Conservation (phyloP, 139 green algal genomes). For the Desmodesmus armatus region DNA sequence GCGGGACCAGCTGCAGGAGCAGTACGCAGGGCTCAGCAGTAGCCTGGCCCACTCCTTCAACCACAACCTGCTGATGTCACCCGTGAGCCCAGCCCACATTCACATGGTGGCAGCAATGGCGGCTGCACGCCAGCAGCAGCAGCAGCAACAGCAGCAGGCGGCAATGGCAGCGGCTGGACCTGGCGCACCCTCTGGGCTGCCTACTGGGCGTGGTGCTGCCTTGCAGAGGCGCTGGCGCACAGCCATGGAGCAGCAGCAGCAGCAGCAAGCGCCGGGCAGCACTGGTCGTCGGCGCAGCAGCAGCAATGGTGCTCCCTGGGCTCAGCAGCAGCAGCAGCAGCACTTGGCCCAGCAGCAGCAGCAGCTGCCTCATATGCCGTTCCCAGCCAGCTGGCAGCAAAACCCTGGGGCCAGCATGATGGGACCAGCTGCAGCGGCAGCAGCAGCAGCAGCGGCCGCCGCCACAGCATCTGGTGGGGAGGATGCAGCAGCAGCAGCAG, state of each 20-base stretch:
- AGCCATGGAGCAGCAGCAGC: conserved; percentile 39
- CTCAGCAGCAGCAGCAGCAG: background rate
- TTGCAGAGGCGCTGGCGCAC: conserved; percentile 33
- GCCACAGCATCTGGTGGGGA: too few species aligned
- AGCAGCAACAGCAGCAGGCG: conserved; percentile 21
- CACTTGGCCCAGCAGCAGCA: background rate
- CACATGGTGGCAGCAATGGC: conserved; percentile 28
- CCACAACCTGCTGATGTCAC: conserved; percentile 40
- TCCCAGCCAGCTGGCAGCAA: conserved; percentile 14
- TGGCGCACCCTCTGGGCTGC: background rate
- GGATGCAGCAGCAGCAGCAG: too few species aligned
- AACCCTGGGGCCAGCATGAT: background rate
- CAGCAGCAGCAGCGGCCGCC: background rate
- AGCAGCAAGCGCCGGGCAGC: background rate
- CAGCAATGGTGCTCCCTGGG: conserved; percentile 1
- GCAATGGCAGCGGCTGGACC: conserved; percentile 6
- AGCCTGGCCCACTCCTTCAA: conserved; percentile 39
- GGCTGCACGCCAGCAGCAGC: conserved; percentile 23
- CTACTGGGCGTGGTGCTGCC: background rate
- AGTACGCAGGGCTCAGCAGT: conserved; percentile 4
- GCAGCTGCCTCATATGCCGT: background rate
- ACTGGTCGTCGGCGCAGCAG: background rate
- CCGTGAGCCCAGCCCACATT: conserved; percentile 27
- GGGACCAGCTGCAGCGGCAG: conserved; percentile 17
- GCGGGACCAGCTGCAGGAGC: background rate